Evolutionary conservation across 2,329 filamentous ascomycete species (phyloP), one percentile per base, ranked within the genome.

Genomic region (Sporothrix mexicana): DNA sequence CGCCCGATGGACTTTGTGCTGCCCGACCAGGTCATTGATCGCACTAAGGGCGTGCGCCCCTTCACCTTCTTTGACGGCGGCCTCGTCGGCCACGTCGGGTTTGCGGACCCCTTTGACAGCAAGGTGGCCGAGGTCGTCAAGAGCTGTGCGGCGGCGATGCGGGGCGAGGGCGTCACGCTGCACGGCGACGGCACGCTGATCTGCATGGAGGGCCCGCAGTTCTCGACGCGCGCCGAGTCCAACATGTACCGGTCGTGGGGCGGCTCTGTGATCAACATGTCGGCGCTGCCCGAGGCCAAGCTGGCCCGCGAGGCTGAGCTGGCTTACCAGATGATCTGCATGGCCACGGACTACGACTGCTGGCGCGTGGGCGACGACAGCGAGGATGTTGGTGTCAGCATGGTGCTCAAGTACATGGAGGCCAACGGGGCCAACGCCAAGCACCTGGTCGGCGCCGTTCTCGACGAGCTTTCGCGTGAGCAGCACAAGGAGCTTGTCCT

Each of bases 341-440:
- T 99, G 96, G 93, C 94, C 47, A 99, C 96, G 41, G 96, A 99
- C 85, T 99, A 99, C 82, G 96, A 99, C 85, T 98, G 95, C 89
- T 99, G 96, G 96, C 92, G 95, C 80, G 90, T 88, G 23, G 88
- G 88, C 67, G 92, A 90, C 73, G 92, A 90, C 72, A 92, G 90
- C 73, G 92, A 90, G 73, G 93, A 93, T 76, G 96, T 99, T 75
- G 95, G 94, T 75, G 96, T 99, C 25, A 93, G 95, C 82, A 97
- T 98, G 93, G 96, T 99, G 72, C 93, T 97, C 90, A 92, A 90
- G 74, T 93, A 97, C 83, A 99, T 99, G 96, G 92, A 92, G 80
- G 92, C 94, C 77, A 99, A 99, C 83, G 88, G 93, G 70, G 87
- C 91, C 79, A 99, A 98, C 79, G 96, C 96, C 47, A 91, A 92